Percentiles rank a stretch among this genome's conserved stretches.
phyloP scores from a whole-genome alignment of 2,329 filamentous ascomycete genomes.

The Hirsutella rhossiliensis region DNA sequence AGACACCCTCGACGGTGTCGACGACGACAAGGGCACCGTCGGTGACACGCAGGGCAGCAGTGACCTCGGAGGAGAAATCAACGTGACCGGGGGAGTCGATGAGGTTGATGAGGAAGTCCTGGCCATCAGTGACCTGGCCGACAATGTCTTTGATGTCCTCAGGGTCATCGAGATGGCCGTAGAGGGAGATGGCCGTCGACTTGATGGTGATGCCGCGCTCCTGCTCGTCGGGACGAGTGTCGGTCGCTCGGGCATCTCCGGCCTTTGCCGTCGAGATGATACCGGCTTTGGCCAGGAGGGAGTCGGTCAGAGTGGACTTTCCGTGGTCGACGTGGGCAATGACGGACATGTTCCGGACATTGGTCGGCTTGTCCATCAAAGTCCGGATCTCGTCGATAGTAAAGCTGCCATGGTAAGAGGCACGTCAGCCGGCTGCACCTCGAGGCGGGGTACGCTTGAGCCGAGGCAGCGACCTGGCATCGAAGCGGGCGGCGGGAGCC shows the following conservation, averaged over 20 bases:
- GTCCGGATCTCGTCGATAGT: conserved; percentile 85
- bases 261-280: conserved; percentile 98
- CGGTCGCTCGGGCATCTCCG: conserved; percentile 89
- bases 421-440: conserved; percentile 33
- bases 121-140: conserved; percentile 75
- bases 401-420: conserved; percentile 55
- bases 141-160: conserved; percentile 95
- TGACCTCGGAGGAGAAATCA: conserved; percentile 99
- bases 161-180: conserved; percentile 65
- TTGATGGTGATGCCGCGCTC: conserved; percentile 99
- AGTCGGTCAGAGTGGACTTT: conserved; percentile 99
- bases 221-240: conserved; percentile 95
- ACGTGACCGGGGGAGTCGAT: conserved; percentile 99
- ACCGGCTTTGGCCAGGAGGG: conserved; percentile 96
- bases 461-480: conserved; percentile 1
- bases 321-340: conserved; percentile 99
- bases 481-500: neutral
- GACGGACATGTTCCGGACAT: conserved; percentile 95
- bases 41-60: conserved; percentile 97
- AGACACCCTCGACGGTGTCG: conserved; percentile 99
- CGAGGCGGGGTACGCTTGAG: conserved; percentile 20
- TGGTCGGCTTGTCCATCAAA: conserved; percentile 68
- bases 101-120: conserved; percentile 99
- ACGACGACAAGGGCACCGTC: conserved; percentile 99
- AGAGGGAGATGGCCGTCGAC: conserved; percentile 98